A percentile compares a stretch with the other conserved stretches of the same genome.
These are phyloP conservation scores for Fusarium sarcochroum DNA, from an alignment of 2,329 filamentous ascomycete genomes.

Conservation along the genomic window DNA sequence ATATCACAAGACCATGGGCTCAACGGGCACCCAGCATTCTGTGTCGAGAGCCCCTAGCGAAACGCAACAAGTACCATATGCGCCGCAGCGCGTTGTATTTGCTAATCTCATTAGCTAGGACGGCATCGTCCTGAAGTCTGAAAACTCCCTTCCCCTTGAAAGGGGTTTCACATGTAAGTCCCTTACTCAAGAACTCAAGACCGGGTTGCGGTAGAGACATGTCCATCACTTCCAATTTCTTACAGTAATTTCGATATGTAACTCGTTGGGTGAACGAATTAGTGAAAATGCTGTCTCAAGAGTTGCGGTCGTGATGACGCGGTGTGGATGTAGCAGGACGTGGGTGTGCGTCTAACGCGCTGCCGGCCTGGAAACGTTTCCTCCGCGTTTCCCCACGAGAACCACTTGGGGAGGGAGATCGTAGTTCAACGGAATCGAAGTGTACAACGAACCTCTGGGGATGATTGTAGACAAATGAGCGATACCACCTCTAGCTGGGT, in stretches of 20 bases:
- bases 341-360: conserved; percentile 19
- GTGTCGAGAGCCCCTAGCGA: neutral
- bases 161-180: too few species aligned
- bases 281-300: conserved; percentile 10
- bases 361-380: conserved; percentile 5
- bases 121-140: too few species aligned
- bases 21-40: too few species aligned
- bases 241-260: conserved; percentile 3
- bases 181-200: neutral
- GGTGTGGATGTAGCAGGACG: neutral
- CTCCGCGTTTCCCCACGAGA: conserved; percentile 37
- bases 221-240: conserved; percentile 16
- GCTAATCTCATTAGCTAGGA: neutral
- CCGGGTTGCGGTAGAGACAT: conserved; percentile 7
- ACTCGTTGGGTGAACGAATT: conserved; percentile 1
- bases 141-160: neutral
- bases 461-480: neutral
- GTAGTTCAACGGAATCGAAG: conserved; percentile 27
- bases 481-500: conserved; percentile 8
- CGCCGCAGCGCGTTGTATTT: neutral
- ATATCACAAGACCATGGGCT: too few species aligned
- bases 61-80: neutral
- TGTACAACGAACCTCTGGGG: conserved; percentile 23
- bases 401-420: conserved; percentile 31
- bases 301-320: neutral